Percentiles rank a stretch among this genome's conserved stretches.
phyloP scores from a whole-genome alignment of 495 filamentous ascomycete genomes.

The Lasiosphaeris hirsuta region DNA sequence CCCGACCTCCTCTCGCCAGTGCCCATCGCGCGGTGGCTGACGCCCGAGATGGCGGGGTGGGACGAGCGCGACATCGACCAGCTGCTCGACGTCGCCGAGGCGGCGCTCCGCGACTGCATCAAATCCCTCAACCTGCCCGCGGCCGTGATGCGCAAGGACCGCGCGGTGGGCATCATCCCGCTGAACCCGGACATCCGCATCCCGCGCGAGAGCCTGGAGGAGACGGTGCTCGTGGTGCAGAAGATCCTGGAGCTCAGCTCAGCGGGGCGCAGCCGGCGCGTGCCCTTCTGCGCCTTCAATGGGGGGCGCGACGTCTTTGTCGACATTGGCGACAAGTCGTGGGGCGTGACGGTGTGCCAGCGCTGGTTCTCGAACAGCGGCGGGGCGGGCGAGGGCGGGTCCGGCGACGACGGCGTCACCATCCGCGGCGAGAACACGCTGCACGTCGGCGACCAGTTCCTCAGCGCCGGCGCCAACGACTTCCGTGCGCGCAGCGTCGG shows the following conservation, averaged over 20 bases:
- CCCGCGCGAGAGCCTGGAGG: conserved; percentile 84
- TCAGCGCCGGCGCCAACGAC: conserved; percentile 93
- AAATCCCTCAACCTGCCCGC: conserved; percentile 73
- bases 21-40: conserved; percentile 68
- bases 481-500: conserved; percentile 77
- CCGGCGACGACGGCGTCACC: conserved; percentile 26
- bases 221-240: conserved; percentile 91
- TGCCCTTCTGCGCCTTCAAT: conserved; percentile 99
- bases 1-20: conserved; percentile 60
- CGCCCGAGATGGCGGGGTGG: conserved; percentile 88
- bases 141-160: conserved; percentile 78
- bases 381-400: conserved; percentile 43
- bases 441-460: conserved; percentile 94
- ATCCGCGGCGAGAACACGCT: conserved; percentile 58
- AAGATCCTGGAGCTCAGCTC: conserved; percentile 82
- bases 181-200: conserved; percentile 57
- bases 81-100: conserved; percentile 83
- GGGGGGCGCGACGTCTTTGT: conserved; percentile 97
- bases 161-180: conserved; percentile 89
- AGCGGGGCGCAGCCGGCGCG: conserved; percentile 38
- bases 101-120: conserved; percentile 74
- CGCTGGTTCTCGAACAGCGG: conserved; percentile 69
- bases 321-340: conserved; percentile 96
- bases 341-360: conserved; percentile 89
- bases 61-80: conserved; percentile 68